Base-by-base conservation (phyloP, 1,284 basidiomycete species). In the Puccinia horiana region DNA sequence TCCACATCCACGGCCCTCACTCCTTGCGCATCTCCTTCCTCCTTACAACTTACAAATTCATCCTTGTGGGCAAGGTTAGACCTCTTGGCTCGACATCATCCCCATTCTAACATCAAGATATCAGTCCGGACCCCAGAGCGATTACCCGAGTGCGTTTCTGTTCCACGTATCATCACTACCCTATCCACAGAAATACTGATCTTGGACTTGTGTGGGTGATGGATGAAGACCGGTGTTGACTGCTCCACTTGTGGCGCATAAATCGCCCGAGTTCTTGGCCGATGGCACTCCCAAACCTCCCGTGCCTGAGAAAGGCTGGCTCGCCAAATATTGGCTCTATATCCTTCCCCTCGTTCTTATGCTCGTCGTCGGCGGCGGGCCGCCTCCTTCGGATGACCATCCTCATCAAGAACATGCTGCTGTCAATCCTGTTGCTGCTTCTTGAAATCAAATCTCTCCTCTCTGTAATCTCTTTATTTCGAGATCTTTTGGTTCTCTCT, bases 241-340 rank as follows among this genome's bases (percentile, higher is more conserved):
- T 20, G 35, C 65, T 6, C 58, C n/a, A n/a, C n/a, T 63, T 65
- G 52, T 56, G 54, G 35, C 47, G n/a, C 37, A 44, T 5, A 54
- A 56, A 56, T 8, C 69, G 37, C 69, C 78, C 32, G 69, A 81
- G 56, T 58, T 58, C 32, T 32, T 81, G 40, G 26, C 78, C 42
- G 78, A 81, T 37, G 78, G 78, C 1, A 58, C 69, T 1, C 20
- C 74, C n/a, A 81, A 81, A 65, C 54, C 67, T 4, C 69, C 70
- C 20, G n/a, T 37, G 2, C 35, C 35, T 12, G 69, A 81, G 42
- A 69, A 81, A 65, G 70, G 78, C 16, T 81, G 78, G 78, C 32
- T 81, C 1, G 78, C 78, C 23, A 95, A 95, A 87, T 95, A 95
- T 87, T 95, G 94, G 93, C 88, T 95, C 87, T 94, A 94, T 85